Conservation (phyloP, 805 yeast genomes). For the Ogataea populi-albae region DNA sequence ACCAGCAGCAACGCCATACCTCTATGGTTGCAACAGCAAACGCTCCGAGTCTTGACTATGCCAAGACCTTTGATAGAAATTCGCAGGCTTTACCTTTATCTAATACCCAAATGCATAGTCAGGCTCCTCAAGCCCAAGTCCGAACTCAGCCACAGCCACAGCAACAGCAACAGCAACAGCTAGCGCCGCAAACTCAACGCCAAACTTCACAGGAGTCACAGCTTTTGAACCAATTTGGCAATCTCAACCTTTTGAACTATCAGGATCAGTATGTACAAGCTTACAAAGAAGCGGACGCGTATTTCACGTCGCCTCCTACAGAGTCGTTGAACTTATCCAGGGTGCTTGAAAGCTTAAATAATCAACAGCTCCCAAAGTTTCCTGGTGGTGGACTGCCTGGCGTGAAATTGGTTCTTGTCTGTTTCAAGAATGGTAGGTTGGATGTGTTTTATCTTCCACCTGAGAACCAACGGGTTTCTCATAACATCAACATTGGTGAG, state of each 20-base stretch:
- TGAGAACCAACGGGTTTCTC: conserved; percentile 20
- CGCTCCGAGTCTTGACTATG: conserved; percentile 23
- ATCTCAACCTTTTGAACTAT: conserved; percentile 13
- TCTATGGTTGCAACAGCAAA: conserved; percentile 11
- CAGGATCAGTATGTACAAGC: conserved; percentile 28
- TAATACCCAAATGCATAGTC: conserved; percentile 3
- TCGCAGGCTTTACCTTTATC: conserved; percentile 1
- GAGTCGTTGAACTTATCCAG: conserved; percentile 26
- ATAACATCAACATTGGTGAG: conserved; percentile 50
- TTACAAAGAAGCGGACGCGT: conserved; percentile 25
- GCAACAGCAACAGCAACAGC: conserved; percentile 7
- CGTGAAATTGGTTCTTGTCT: conserved; percentile 54
- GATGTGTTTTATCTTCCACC: conserved; percentile 70
- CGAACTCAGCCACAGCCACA: conserved; percentile 5
- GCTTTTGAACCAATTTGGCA: conserved; percentile 15
- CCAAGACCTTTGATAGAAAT: conserved; percentile 22
- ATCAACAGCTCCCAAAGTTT: conserved; percentile 31
- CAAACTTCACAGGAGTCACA: conserved; percentile 6
- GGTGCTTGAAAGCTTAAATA: conserved; percentile 22
- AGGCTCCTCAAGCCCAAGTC: conserved; percentile 8
- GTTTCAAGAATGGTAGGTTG: conserved; percentile 74
- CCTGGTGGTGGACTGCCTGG: conserved; percentile 31
- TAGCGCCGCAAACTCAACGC: background rate
- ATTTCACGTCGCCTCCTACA: conserved; percentile 27
- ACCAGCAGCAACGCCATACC: conserved; percentile 7